Evolutionary conservation across 164 flowering plant genomes (phyloP), one percentile per base, ranked within the genome.

Genomic region (Liriodendron chinense): DNA sequence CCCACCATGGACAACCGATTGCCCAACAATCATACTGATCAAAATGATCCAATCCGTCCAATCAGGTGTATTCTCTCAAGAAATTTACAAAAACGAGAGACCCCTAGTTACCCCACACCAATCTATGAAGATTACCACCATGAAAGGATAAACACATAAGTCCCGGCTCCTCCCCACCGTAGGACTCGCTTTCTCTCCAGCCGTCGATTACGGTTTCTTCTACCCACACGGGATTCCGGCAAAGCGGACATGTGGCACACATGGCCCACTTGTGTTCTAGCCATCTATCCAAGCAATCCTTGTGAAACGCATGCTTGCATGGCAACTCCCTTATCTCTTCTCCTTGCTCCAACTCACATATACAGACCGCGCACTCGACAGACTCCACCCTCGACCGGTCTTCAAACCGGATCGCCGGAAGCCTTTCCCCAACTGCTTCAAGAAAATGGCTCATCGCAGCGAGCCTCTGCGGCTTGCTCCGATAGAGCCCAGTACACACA

Each of bases 81-180:
- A 53, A 53, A 53, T 13, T 53, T 53, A 22, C 24, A 53, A 57
- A 53, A 12, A 12, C 59, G 3, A 53, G 13, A 56, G 62, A 47
- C 9, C 7, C 12, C 62, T 21, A 50, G 23, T 18, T 49, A 61
- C 47, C 49, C 20, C 49, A 63, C 66, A 63, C 22, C 18, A 24
- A 13, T 53, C 76, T 62, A 13, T 70, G 62, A 12, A 76, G 47
- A 48, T 48, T 53, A 16, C 59, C 18, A 12, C 12, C 59, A 14
- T 1, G 23, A 69, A 83, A 74, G 6, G 83, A 78, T n/a, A 82
- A 83, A 18, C 84, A 63, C 75, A 84, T 69, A 53, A 80, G 71
- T 9, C 74, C 57, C 20, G 77, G 22, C 65, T 84, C 85, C 28
- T 85, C 86, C 43, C 83, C 86, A 53, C 82, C 81, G 25, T 75